A percentile compares a stretch with the other conserved stretches of the same genome.
Evolutionary conservation across 257 asterid species (phyloP).

Genomic region (Paraleonurus japonicus): DNA sequence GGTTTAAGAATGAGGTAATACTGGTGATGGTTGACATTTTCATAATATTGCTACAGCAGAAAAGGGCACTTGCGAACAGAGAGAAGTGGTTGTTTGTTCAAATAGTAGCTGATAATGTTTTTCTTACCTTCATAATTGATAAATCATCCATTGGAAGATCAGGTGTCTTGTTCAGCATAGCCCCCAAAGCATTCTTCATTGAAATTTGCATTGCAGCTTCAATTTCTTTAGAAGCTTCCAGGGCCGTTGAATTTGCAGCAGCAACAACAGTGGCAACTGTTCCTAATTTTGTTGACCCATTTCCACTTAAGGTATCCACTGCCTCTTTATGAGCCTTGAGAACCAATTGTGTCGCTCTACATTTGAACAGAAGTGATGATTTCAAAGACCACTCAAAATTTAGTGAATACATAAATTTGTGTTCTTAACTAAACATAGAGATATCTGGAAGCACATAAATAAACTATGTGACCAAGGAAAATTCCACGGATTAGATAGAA

Average conservation of each 20-base stretch:
- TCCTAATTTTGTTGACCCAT: conserved; percentile 87
- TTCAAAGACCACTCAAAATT: conserved; percentile 9
- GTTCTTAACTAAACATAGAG: conserved; percentile 14
- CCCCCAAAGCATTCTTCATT: conserved; percentile 90
- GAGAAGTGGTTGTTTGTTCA: conserved; percentile 7
- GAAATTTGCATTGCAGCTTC: conserved; percentile 96
- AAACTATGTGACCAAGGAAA: background rate
- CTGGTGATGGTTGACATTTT: background rate
- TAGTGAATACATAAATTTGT: background rate
- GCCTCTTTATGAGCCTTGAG: conserved; percentile 97
- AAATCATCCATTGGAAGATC: conserved; percentile 96
- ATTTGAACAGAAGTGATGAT: conserved; percentile 24
- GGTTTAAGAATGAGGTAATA: conserved; percentile 1
- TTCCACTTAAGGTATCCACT: conserved; percentile 93
- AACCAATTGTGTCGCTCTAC: conserved; percentile 93
- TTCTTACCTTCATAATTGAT: conserved; percentile 89
- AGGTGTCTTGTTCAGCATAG: conserved; percentile 63
- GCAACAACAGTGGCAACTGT: conserved; percentile 99
- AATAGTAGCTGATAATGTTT: background rate
- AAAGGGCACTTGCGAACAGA: background rate
- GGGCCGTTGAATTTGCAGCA: conserved; percentile 98
- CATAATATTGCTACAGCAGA: background rate
- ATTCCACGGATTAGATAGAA: background rate
- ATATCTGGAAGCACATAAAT: background rate
- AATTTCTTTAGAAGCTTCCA: conserved; percentile 93